These are phyloP conservation scores for Penicillium macrosclerotiorum DNA, from an alignment of 495 filamentous ascomycete species.

Conservation along the genomic window DNA sequence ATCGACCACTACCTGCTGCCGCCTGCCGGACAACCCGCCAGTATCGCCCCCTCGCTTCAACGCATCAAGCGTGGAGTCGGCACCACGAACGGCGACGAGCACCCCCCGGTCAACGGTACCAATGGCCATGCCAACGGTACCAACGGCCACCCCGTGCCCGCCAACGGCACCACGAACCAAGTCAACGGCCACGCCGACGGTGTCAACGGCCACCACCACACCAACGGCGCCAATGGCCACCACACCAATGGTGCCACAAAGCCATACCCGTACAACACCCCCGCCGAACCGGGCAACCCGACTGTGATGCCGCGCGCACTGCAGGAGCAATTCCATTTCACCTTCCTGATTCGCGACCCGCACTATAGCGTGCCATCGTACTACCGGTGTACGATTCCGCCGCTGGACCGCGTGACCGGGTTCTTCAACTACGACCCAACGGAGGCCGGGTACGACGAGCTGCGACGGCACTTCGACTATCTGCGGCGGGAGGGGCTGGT, in stretches of 20 bases:
- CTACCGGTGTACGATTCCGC: conserved; percentile 93
- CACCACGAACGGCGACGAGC: conserved; percentile 35
- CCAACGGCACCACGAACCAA: conserved; percentile 17
- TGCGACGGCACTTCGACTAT: conserved; percentile 82
- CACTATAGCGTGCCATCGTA: conserved; percentile 83
- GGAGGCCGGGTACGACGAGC: conserved; percentile 88
- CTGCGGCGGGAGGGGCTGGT: conserved; percentile 60
- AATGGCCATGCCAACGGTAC: conserved; percentile 22
- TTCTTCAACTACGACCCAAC: conserved; percentile 81
- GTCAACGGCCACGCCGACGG: conserved; percentile 13
- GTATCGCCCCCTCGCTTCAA: conserved; percentile 71
- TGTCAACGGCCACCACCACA: conserved; percentile 18
- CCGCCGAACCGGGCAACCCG: conserved; percentile 65
- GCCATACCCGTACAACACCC: conserved; percentile 58
- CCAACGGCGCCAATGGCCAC: conserved; percentile 10
- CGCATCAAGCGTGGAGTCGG: conserved; percentile 62
- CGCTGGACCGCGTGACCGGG: conserved; percentile 73
- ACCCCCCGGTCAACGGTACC: conserved; percentile 20
- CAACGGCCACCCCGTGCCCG: conserved; percentile 30
- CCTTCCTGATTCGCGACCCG: conserved; percentile 97
- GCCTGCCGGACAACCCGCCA: conserved; percentile 61
- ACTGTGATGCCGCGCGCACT: conserved; percentile 73
- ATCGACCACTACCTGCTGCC: conserved; percentile 89
- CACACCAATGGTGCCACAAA: conserved; percentile 13
- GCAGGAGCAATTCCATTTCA: conserved; percentile 79